Evolutionary conservation across 2,329 filamentous ascomycete genomes (phyloP), one percentile per base, ranked within the genome.

Genomic region (Didymella sp.): DNA sequence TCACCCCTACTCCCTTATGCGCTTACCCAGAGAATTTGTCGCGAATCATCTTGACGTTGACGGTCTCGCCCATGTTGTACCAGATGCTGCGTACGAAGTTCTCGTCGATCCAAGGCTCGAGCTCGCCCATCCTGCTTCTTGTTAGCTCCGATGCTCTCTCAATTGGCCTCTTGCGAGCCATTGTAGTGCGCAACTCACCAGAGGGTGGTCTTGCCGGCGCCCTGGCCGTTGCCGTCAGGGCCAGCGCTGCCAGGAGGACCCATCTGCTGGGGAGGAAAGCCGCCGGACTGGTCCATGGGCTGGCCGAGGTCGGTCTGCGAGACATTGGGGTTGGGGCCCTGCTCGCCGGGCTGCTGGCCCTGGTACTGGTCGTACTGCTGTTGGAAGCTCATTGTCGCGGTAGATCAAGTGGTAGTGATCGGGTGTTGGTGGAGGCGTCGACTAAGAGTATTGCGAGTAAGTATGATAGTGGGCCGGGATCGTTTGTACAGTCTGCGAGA

Each of bases 21-120:
- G 63, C 73, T 79, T 84, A 96, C 92, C 94, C 95, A 75, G 94
- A 97, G 79, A 96, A 96, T 80, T 97, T 97, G 82, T 99, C 95
- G 66, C 95, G 91, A 72, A 99, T 99, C 85, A 99, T 96, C 86
- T 99, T 99, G 70, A 99, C 95, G 71, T 97, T 97, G 71, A 99
- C 95, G 63, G 88, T 88, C 79, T 98, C 95, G 67, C 90, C 92
- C 81, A 96, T 90, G 70, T 93, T 88, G 73, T 92, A 96, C 85
- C 92, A 98, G 42, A 98, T 87, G 69, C 90, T 95, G 79, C 96
- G 93, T 74, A 99, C 91, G 78, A 98, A 99, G 80, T 94, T 96
- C 82, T 99, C 95, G 71, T 99, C 95, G 81, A 99, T 98, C 95
- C 95, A 99, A 25, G 92, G 91, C 79, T 98, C 94, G 63, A 99